Evolutionary conservation across 1,284 basidiomycete genomes (phyloP).

Genomic region (Fistulinella staudtii): DNA sequence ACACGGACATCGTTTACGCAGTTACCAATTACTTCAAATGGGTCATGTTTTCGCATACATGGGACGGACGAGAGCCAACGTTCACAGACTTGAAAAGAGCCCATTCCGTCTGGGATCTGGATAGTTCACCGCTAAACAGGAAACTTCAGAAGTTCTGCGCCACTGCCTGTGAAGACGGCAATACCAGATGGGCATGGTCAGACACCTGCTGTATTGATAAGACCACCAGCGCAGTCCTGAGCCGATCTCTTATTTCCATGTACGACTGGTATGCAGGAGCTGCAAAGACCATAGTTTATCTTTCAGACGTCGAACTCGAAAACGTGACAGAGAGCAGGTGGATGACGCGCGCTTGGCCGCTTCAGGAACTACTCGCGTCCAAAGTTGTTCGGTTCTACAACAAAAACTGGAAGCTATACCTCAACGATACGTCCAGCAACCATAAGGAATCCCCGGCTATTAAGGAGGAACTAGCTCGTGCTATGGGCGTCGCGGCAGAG

Average conservation of each 20-base stretch:
- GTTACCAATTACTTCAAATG: constrained; percentile 5
- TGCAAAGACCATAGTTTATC: constrained; percentile 4
- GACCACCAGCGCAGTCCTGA: not conserved
- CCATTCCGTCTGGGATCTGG: constrained; percentile 3
- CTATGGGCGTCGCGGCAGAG: not conserved
- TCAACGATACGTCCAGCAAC: not conserved
- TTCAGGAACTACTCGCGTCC: constrained; percentile 14
- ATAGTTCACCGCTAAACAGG: constrained; percentile 3
- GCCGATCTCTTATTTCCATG: constrained; percentile 5
- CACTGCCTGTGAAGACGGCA: not conserved
- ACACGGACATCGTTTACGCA: not conserved
- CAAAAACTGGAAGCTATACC: not conserved
- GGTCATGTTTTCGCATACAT: constrained; percentile 19
- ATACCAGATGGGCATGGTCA: not conserved
- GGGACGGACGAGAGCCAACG: constrained; percentile 14
- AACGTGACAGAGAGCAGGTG: constrained; percentile 9
- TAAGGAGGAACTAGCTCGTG: not conserved
- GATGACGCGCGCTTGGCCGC: constrained; percentile 16
- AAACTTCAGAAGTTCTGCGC: constrained; percentile 1
- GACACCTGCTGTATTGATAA: constrained; percentile 10
- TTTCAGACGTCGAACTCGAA: not conserved
- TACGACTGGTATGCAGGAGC: constrained; percentile 10
- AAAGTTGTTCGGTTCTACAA: constrained; percentile 11
- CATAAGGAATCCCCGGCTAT: not conserved
- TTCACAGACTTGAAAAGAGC: constrained; percentile 7